Percentiles rank a stretch among this genome's conserved stretches.
phyloP scores from a whole-genome alignment of 768 basidiomycete genomes.

The Tylopilus sp. region DNA sequence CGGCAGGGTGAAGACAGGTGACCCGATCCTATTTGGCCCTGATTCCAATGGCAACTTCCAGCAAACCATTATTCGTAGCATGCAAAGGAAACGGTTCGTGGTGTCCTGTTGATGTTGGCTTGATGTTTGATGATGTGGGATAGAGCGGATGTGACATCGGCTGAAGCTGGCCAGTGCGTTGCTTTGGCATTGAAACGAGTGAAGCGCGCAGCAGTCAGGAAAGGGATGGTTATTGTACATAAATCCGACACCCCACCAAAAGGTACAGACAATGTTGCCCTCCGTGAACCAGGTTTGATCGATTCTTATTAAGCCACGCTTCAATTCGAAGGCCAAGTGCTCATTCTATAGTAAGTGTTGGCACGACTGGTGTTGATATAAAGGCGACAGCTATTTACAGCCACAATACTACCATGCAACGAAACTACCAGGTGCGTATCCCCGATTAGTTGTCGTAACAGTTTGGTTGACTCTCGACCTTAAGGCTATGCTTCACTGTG shows the following conservation, averaged over 20 bases:
- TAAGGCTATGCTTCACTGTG: conserved; percentile 91
- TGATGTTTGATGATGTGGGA: conserved; percentile 2
- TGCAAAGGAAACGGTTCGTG: conserved; percentile 85
- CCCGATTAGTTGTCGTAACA: background rate
- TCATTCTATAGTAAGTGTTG: conserved; percentile 81
- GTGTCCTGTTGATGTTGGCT: background rate
- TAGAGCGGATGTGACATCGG: conserved; percentile 76
- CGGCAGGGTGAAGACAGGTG: conserved; percentile 73
- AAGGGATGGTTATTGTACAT: conserved; percentile 91
- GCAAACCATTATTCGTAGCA: conserved; percentile 77
- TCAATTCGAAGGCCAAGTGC: conserved; percentile 89
- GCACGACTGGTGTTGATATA: background rate
- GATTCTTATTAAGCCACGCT: conserved; percentile 54
- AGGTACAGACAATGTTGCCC: conserved; percentile 41
- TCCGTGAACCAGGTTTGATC: background rate
- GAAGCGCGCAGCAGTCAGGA: conserved; percentile 74
- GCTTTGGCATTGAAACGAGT: conserved; percentile 91
- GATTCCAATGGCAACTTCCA: conserved; percentile 90
- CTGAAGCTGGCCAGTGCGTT: conserved; percentile 96
- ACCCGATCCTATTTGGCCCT: conserved; percentile 82
- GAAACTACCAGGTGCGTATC: conserved; percentile 77
- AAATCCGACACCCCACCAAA: conserved; percentile 75
- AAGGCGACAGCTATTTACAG: conserved; percentile 35
- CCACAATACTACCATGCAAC: conserved; percentile 91
- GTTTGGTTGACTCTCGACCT: background rate